These are phyloP conservation scores for Geranium brycei DNA, from an alignment of 345 rosid genomes.

Conservation along the genomic window DNA sequence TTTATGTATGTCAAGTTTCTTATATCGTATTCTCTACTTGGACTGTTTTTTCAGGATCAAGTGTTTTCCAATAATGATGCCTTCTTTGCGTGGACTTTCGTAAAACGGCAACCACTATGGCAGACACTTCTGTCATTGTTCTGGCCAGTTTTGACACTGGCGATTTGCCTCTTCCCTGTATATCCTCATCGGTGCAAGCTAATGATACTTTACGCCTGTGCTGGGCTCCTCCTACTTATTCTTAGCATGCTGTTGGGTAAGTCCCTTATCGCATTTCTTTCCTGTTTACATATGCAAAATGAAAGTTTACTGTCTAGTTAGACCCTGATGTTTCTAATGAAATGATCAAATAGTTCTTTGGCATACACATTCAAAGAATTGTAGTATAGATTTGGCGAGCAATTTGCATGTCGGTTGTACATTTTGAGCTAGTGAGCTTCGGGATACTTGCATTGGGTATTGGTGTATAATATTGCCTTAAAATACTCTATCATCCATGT, in stretches of 20 bases:
- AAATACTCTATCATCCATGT: too few relatives aligned
- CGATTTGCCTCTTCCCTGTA: conserved; percentile 92
- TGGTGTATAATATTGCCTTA: too few relatives aligned
- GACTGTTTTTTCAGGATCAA: conserved; percentile 54
- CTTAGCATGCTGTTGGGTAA: conserved; percentile 70
- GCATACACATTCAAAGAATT: too few relatives aligned
- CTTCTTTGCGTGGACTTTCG: conserved; percentile 95
- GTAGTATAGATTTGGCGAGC: too few relatives aligned
- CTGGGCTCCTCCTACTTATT: conserved; percentile 71
- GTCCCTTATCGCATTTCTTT: conserved; percentile 8
- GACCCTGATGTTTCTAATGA: neutral
- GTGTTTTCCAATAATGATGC: conserved; percentile 82
- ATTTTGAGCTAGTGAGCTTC: too few relatives aligned
- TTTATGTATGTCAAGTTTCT: neutral
- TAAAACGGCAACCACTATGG: conserved; percentile 79
- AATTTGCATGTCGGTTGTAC: too few relatives aligned
- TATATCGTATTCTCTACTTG: neutral
- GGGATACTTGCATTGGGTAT: too few relatives aligned
- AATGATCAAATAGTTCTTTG: too few relatives aligned
- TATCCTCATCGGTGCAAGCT: conserved; percentile 92
- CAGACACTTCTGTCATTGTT: conserved; percentile 91
- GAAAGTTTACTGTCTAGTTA: neutral
- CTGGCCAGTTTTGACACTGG: conserved; percentile 95
- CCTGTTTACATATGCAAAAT: neutral
- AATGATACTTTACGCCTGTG: conserved; percentile 75